Evolutionary conservation across 768 basidiomycete species (phyloP).

Genomic region (Termitomyces sp.): DNA sequence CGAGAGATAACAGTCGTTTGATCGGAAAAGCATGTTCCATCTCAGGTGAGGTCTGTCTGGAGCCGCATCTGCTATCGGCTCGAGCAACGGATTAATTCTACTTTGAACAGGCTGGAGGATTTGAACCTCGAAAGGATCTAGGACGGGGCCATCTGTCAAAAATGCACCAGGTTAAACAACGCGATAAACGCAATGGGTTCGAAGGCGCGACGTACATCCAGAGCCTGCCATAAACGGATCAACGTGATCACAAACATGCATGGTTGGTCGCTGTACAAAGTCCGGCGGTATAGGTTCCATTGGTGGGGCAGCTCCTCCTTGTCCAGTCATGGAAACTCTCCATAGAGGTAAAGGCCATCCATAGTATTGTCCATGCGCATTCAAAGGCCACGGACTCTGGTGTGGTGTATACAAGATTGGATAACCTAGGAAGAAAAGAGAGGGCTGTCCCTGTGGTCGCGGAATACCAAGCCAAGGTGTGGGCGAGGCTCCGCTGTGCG

Average conservation of each 20-base stretch:
- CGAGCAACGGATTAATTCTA: slow-evolving; percentile 58
- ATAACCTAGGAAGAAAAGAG: too few species aligned
- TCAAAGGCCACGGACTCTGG: too few species aligned
- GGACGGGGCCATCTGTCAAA: slow-evolving; percentile 59
- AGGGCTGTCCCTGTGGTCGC: too few species aligned
- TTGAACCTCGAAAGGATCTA: slow-evolving; percentile 54
- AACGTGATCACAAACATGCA: slow-evolving; percentile 13
- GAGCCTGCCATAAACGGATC: slow-evolving; percentile 14
- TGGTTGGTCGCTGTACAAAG: not conserved
- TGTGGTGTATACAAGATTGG: too few species aligned
- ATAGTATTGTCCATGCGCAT: too few species aligned
- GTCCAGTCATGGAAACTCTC: not conserved
- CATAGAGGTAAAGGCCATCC: not conserved
- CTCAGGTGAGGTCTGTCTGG: slow-evolving; percentile 56
- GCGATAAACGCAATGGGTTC: not conserved
- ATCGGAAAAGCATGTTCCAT: slow-evolving; percentile 72
- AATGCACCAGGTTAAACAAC: not conserved
- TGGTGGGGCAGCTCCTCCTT: not conserved
- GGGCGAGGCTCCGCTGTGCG: too few species aligned
- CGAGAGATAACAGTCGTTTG: slow-evolving; percentile 56
- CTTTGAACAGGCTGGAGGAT: slow-evolving; percentile 39
- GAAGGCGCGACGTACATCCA: slow-evolving; percentile 13
- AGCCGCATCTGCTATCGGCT: slow-evolving; percentile 36
- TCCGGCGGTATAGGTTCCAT: not conserved
- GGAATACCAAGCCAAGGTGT: too few species aligned